Evolutionary conservation across 768 basidiomycete genomes (phyloP), one percentile per base, ranked within the genome.

Genomic region (Xerocomellus intermedius): DNA sequence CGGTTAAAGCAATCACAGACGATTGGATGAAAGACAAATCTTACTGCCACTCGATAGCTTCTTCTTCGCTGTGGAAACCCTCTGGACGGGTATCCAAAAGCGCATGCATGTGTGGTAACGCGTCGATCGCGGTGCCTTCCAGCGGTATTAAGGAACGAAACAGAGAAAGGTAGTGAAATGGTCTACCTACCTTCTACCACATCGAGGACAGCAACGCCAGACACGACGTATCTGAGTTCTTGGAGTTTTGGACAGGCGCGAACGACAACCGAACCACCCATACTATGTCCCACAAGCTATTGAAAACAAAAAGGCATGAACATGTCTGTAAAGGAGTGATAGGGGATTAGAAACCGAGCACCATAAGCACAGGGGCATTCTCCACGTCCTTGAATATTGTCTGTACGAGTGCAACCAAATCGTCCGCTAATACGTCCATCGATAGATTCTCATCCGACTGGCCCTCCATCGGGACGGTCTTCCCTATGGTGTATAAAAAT

Each of bases 21-120:
- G n/a, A 38, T 16, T 7, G 5, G 9, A 17, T 28, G 3, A n/a
- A 39, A 19, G 10, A 2, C 26, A 57, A 28, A 4, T 22, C 94
- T 65, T 72, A 98, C 94, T 98, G 96, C 97, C 97, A 99, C 56
- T 91, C 86, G 39, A 99, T 84, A 0, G 89, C 94, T 49, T 89
- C 88, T 67, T 95, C 89, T 8, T 87, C 73, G 42, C 82, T 89
- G 50, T 83, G 81, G 69, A 98, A 99, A 0, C 88, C 87, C 45
- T 85, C 86, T 8, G 96, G 97, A 12, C 94, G 83, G 26, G 86
- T 82, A 54, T 89, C 87, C 30, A 99, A 79, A 35, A 98, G 82
- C 39, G 79, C 84, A 56, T 91, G 85, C 97, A 99, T 99, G 62
- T 91, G 83, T 0, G 93, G 91, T 13, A 99, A 80, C 1, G 94